phyloP scores from a whole-genome alignment of 2,329 filamentous ascomycete genomes.

The Claviceps sorghi region DNA sequence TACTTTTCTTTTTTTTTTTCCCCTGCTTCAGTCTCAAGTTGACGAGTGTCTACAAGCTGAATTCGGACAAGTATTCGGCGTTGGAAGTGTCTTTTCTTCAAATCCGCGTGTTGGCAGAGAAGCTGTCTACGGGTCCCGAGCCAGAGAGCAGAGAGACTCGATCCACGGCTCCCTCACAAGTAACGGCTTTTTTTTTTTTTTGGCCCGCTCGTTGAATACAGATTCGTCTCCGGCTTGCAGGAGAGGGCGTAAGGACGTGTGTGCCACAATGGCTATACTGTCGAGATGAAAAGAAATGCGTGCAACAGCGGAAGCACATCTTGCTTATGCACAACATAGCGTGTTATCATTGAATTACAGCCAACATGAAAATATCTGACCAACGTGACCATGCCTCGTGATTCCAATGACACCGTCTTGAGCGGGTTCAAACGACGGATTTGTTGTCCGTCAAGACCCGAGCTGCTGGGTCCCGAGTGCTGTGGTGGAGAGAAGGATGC shows the following conservation, averaged over 20 bases:
- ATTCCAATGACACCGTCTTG: background rate
- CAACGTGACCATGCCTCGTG: background rate
- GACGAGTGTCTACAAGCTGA: background rate
- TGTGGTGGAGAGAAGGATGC: background rate
- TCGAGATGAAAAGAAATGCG: background rate
- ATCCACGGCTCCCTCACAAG: background rate
- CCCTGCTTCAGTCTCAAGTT: background rate
- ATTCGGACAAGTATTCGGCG: background rate
- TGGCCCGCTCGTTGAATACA: background rate
- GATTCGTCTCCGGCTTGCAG: background rate
- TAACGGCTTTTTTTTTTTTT: background rate
- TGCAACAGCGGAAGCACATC: conserved; percentile 3
- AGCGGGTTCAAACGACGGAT: background rate
- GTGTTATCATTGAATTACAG: background rate
- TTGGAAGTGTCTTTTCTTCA: background rate
- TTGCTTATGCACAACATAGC: conserved; percentile 2
- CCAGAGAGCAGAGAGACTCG: background rate
- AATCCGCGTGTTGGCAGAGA: background rate
- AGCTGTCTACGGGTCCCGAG: background rate
- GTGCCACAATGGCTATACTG: background rate
- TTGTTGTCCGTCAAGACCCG: background rate
- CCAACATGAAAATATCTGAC: background rate
- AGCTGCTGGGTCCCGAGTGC: background rate
- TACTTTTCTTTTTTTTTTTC: background rate
- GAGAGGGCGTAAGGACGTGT: background rate